Evolutionary conservation across 148 eudicot genomes (phyloP), one percentile per base, ranked within the genome.

Genomic region (Rhododendron simsii): DNA sequence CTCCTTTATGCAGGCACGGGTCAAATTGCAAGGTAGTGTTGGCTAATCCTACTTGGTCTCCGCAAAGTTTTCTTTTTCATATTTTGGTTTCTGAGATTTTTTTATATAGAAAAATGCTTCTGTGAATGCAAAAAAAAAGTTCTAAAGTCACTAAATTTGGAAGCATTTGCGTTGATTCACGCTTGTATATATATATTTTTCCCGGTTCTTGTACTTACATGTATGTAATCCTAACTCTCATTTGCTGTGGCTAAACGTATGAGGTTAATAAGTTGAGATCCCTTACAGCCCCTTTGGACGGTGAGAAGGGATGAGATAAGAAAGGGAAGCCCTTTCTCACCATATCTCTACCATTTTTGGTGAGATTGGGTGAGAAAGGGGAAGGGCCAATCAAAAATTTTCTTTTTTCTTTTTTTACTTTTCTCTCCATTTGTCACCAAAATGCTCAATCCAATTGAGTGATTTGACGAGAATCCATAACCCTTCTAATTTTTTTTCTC

Each of bases 1-100:
- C 87, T 86, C 95, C 95, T 81, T 88, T 97, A 63, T 97, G 99
- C 91, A 93, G 94, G 89, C 99, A 97, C 87, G 88, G 79, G 30
- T 69, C 93, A 45, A 93, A 5, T 86, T 85, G 85, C 85, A 97
- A 97, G 99, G 99, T 96, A 84, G 39, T 35, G 65, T 35, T 91
- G 59, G 30, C 16, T 39, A 55, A 33, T 83, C 26, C 44, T 79
- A 78, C 39, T 83, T 78, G 18, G 71, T 78, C 84, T 83, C 39
- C 37, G 69, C 65, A 41, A 50, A 16, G 80, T 26, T 85, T 1
- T 89, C 7, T 89, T 20, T 86, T 16, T 57, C 5, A 33, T 9
- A 50, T 26, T 82, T 3, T 26, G 16, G 21, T 47, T 89, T 50
- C 78, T 44, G 78, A 18, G 44, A 55, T 26, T 20, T n/a, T 85